Evolutionary conservation across 2,329 filamentous ascomycete genomes (phyloP).

Genomic region (Colletotrichum sp.): DNA sequence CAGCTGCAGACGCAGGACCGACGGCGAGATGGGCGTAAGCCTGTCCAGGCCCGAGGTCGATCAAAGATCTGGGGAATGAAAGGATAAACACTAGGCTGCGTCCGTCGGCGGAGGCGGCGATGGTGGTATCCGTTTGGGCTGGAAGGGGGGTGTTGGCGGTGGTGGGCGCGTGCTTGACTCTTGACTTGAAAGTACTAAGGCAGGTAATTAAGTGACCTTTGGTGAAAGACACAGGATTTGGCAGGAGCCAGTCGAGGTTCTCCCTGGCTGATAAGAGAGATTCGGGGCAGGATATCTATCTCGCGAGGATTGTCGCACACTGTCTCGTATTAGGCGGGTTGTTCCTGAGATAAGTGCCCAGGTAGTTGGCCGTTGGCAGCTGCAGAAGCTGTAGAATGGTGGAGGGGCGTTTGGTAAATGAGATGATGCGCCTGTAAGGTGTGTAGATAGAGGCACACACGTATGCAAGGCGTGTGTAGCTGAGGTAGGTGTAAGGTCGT

Average conservation of each 20-base stretch:
- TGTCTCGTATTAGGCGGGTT: constrained; percentile 1
- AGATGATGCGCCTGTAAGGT: background rate
- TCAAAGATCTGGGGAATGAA: constrained; percentile 21
- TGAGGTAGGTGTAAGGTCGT: background rate
- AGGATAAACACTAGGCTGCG: constrained; percentile 10
- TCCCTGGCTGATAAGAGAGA: constrained; percentile 12
- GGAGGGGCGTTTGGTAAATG: constrained; percentile 7
- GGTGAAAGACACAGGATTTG: background rate
- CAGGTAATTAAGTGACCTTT: background rate
- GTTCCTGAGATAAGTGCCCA: constrained; percentile 18
- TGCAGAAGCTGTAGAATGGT: constrained; percentile 12
- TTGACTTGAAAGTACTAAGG: background rate
- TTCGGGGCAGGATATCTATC: background rate
- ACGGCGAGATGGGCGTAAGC: background rate
- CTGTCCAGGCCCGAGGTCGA: constrained; percentile 10
- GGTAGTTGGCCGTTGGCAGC: constrained; percentile 9
- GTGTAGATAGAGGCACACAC: background rate
- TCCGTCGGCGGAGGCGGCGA: constrained; percentile 17
- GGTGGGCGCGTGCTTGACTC: background rate
- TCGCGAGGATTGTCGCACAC: constrained; percentile 5
- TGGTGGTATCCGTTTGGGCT: background rate
- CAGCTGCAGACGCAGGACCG: background rate
- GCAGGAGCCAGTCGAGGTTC: background rate
- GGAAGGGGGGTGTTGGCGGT: background rate
- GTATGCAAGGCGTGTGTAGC: background rate